Evolutionary conservation across 352 stramenopile genomes (phyloP).

Genomic region (Pythium graminicola): DNA sequence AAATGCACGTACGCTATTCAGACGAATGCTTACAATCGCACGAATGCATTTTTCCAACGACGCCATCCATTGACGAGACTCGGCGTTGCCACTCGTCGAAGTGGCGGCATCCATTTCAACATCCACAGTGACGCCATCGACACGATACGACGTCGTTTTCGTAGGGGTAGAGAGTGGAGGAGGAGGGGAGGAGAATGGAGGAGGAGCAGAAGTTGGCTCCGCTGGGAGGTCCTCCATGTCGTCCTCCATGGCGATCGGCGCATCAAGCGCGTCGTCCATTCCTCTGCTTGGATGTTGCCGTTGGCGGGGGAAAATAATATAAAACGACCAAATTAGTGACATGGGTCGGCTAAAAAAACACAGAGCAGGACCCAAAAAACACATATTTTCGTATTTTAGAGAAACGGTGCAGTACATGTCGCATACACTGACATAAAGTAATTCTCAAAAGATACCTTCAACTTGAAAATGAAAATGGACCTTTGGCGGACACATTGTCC

Average conservation of each 20-base stretch:
- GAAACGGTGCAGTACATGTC: too few species aligned
- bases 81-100: conserved; percentile 23
- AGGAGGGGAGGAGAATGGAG: not conserved
- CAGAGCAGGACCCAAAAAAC: conserved; percentile 3
- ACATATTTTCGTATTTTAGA: too few species aligned
- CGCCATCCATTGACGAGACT: conserved; percentile 66
- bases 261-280: conserved; percentile 22
- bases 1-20: conserved; percentile 83
- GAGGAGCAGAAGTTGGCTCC: not conserved
- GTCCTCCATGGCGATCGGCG: conserved; percentile 16
- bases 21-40: conserved; percentile 82
- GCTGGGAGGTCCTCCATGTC: conserved; percentile 19
- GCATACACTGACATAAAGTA: too few species aligned
- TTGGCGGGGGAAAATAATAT: not conserved
- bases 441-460: too few species aligned
- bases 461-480: too few species aligned
- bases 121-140: conserved; percentile 36
- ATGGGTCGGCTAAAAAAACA: conserved; percentile 4
- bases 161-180: not conserved
- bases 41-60: conserved; percentile 67
- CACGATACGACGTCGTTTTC: conserved; percentile 23
- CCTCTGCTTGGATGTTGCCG: not conserved
- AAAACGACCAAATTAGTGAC: conserved; percentile 2
- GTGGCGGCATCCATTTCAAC: conserved; percentile 26
- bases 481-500: too few species aligned